Evolutionary conservation across 495 filamentous ascomycete genomes (phyloP).

Genomic region (Aspergillus egyptiacus): DNA sequence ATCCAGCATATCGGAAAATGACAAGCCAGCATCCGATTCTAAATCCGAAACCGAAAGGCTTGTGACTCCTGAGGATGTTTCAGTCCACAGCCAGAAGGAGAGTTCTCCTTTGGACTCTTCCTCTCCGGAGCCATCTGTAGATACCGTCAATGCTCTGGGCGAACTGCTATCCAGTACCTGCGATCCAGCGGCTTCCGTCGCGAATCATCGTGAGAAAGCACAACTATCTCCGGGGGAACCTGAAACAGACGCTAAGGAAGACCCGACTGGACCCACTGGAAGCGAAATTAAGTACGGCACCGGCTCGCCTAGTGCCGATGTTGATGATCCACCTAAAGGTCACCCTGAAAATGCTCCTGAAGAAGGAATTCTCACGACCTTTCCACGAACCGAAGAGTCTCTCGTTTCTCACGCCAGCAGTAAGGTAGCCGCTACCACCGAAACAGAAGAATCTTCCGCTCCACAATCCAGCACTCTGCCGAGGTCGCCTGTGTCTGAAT

Average conservation of each 20-base stretch:
- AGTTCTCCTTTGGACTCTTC: slow-evolving; percentile 8
- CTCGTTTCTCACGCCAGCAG: slow-evolving; percentile 17
- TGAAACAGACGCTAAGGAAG: slow-evolving; percentile 26
- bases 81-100: slow-evolving; percentile 1
- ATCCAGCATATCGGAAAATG: slow-evolving; percentile 12
- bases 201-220: slow-evolving; percentile 5
- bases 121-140: slow-evolving; percentile 20
- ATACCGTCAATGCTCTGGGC: slow-evolving; percentile 19
- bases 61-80: slow-evolving; percentile 3
- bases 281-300: slow-evolving; percentile 30
- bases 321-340: slow-evolving; percentile 31
- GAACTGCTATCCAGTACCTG: slow-evolving; percentile 17
- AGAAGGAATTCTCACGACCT: slow-evolving; percentile 24
- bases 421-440: slow-evolving; percentile 12
- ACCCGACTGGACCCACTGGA: slow-evolving; percentile 22
- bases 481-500: slow-evolving; percentile 17
- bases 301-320: slow-evolving; percentile 31
- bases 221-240: slow-evolving; percentile 18
- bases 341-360: slow-evolving; percentile 22
- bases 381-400: slow-evolving; percentile 19
- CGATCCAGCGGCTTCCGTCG: not conserved
- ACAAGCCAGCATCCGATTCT: slow-evolving; percentile 9
- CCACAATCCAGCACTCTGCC: slow-evolving; percentile 19
- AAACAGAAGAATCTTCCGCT: slow-evolving; percentile 8
- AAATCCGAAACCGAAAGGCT: slow-evolving; percentile 1